Base-by-base conservation (phyloP, 495 filamentous ascomycete species). In the Ascobolus immersus region DNA sequence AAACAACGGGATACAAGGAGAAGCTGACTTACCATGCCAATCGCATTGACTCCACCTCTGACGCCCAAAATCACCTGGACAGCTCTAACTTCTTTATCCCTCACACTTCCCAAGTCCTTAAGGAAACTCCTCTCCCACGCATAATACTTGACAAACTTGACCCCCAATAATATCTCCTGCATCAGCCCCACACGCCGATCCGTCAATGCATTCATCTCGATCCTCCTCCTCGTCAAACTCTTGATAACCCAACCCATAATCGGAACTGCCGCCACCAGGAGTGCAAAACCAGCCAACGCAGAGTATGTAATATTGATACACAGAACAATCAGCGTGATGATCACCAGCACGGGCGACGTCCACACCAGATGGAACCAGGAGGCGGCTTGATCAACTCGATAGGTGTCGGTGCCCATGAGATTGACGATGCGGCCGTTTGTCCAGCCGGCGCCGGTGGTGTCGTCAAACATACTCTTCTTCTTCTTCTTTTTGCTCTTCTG, bases 111-210 rank as follows among this genome's bases (percentile, higher is more conserved):
- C 7, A 94, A 58, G 12, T 80, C 67, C n/a, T 61, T 56, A 4
- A 92, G 56, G 49, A 94, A 94, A 29, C 71, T 69, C 21, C 61
- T 69, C 45, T 94, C 84, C 84, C 84, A 94, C 5, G 77, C 84
- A 48, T 91, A 93, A 53, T 65, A 91, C 51, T 94, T 94, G 50
- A 94, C 81, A 44, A 94, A 93, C 12, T 80, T 65, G 28, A 92
- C 82, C 1, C 74, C 74, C 38, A 80, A 73, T 14, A 94, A 50
- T 21, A 94, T 89, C 45, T 94, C 84, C 47, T 93, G 84, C 0
- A 81, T 93, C 22, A 94, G 57, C 29, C 73, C 72, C 5, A 94
- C 81, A 26, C 84, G 63, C 51, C 79, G 73, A 51, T 94, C 84
- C 4, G 84, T 93, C 38, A 91, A 65, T 45, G 78, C 79, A 57